These are phyloP conservation scores for Ambrosia artemisiifolia DNA, from an alignment of 129 eudicot genomes.

Conservation along the genomic window DNA sequence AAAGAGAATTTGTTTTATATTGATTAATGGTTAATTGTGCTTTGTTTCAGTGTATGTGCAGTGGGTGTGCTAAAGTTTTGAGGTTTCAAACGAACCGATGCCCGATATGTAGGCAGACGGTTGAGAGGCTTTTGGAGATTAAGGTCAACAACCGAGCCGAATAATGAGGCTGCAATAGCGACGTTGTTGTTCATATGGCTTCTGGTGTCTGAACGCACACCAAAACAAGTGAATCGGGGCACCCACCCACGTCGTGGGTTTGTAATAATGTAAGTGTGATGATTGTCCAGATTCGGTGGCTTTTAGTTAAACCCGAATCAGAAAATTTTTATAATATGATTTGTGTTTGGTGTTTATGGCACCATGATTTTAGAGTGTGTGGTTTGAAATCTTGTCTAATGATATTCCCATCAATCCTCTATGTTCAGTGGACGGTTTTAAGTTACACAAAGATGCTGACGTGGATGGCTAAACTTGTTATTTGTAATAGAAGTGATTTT, in stretches of 20 bases:
- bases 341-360: conserved; percentile 25
- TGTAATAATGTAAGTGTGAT: conserved; percentile 23
- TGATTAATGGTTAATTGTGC: background rate
- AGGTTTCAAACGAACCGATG: conserved; percentile 96
- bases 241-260: background rate
- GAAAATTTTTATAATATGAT: conserved; percentile 2
- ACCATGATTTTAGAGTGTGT: conserved; percentile 19
- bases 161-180: conserved; percentile 22
- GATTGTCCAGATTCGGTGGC: conserved; percentile 12
- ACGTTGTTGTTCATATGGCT: conserved; percentile 5
- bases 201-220: background rate
- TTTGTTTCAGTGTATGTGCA: conserved; percentile 87
- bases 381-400: conserved; percentile 6
- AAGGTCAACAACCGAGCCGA: conserved; percentile 63
- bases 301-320: background rate
- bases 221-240: background rate
- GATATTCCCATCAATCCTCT: background rate
- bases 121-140: conserved; percentile 93
- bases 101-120: conserved; percentile 91
- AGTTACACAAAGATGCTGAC: background rate
- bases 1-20: no score
- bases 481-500: background rate
- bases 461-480: background rate
- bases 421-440: background rate
- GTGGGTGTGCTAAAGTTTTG: conserved; percentile 89